phyloP scores from a whole-genome alignment of 2,329 filamentous ascomycete species.

The Aspergillus melleus region DNA sequence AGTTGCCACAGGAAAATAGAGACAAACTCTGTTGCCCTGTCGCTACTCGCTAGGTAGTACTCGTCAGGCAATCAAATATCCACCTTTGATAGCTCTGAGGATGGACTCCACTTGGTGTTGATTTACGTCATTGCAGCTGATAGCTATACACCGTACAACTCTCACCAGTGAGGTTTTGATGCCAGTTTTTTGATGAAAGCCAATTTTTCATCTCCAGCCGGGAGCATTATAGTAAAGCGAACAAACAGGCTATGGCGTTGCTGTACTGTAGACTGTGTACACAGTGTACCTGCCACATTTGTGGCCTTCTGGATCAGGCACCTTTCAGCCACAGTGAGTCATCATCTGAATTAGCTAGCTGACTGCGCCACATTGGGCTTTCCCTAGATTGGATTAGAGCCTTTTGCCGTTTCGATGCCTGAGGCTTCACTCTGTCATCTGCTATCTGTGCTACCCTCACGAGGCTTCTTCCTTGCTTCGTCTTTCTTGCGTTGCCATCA shows the following conservation, averaged over 20 bases:
- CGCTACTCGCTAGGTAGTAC: too few species aligned
- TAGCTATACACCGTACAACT: too few species aligned
- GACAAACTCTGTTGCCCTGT: neutral
- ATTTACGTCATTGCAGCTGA: neutral
- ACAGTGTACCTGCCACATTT: neutral
- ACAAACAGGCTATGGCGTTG: too few species aligned
- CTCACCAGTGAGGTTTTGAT: too few species aligned
- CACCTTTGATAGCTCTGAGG: neutral
- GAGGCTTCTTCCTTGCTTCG: neutral
- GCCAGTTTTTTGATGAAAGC: too few species aligned
- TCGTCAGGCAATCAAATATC: neutral
- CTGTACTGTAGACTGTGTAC: too few species aligned
- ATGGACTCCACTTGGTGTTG: neutral
- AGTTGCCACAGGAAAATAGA: neutral
- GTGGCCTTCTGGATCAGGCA: neutral
- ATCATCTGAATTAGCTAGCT: neutral
- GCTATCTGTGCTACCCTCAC: too few species aligned
- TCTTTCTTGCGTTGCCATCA: neutral
- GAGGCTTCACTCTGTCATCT: neutral
- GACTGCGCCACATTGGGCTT: neutral
- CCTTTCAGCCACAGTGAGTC: neutral
- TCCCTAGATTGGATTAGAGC: neutral
- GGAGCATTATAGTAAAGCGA: too few species aligned
- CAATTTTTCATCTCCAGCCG: too few species aligned
- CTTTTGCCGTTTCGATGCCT: neutral